These are phyloP conservation scores for Penicillium sp. DNA, from an alignment of 2,329 filamentous ascomycete species.

Conservation along the genomic window DNA sequence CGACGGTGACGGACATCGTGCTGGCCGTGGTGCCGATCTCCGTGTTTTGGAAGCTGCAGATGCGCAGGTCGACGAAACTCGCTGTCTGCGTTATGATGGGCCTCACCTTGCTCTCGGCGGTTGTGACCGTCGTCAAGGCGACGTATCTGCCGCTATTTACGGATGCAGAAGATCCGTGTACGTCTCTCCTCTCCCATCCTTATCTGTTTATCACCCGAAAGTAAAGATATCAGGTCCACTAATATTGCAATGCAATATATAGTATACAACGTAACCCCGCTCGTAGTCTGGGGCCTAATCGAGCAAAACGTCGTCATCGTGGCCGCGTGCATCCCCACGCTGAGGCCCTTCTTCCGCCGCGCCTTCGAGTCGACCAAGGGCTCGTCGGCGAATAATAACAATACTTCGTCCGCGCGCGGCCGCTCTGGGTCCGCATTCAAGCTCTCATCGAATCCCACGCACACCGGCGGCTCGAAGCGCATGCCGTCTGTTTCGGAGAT, in stretches of 20 bases:
- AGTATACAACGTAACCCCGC: conserved; percentile 25
- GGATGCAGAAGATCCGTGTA: conserved; percentile 29
- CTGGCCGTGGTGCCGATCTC: conserved; percentile 31
- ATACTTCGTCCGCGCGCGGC: too few species aligned
- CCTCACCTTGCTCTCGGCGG: conserved; percentile 32
- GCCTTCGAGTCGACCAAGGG: conserved; percentile 18
- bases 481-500: conserved; percentile 16
- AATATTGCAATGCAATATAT: too few species aligned
- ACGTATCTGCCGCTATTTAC: conserved; percentile 32
- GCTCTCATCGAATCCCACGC: conserved; percentile 7
- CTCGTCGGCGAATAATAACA: background rate
- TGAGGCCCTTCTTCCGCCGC: conserved; percentile 33
- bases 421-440: conserved; percentile 11
- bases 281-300: conserved; percentile 31
- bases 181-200: conserved; percentile 11
- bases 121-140: conserved; percentile 35
- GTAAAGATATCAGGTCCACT: too few species aligned
- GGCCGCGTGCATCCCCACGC: conserved; percentile 34
- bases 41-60: conserved; percentile 34
- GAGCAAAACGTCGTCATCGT: conserved; percentile 38
- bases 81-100: conserved; percentile 35
- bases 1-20: conserved; percentile 33
- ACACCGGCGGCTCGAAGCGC: background rate
- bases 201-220: too few species aligned
- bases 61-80: conserved; percentile 30